Evolutionary conservation across 176 grass and related monocot genomes (phyloP).

Genomic region (Aegilops tauschii): DNA sequence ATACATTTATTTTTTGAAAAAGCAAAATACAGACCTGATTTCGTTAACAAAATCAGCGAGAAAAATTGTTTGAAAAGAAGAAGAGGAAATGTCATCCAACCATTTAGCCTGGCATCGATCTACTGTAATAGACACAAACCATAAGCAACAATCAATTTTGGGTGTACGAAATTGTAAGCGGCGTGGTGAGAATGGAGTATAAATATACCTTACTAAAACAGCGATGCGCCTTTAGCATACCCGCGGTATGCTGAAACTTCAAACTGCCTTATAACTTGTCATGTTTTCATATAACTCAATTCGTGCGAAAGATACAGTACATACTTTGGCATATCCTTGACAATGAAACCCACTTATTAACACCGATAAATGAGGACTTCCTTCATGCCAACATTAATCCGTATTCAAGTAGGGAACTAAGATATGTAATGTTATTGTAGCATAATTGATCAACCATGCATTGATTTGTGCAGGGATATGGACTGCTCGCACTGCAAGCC

Average conservation of each 20-base stretch:
- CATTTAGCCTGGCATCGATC: not conserved
- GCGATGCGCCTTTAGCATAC: not conserved
- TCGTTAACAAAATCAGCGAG: not conserved
- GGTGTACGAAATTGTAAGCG: not conserved
- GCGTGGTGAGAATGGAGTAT: not conserved
- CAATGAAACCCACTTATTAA: not conserved
- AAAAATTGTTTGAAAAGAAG: not conserved
- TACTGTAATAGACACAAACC: not conserved
- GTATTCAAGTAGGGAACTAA: not conserved
- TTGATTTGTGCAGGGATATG: slow-evolving; percentile 39
- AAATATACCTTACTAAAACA: not conserved
- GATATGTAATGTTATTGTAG: not conserved
- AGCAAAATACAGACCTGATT: not conserved
- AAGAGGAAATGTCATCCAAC: not conserved
- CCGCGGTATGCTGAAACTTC: not conserved
- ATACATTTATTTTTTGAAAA: no score
- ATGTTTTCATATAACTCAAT: not conserved
- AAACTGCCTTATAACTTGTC: not conserved
- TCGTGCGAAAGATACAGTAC: not conserved
- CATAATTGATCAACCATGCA: not conserved
- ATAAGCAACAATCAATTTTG: not conserved
- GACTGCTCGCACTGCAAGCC: slow-evolving; percentile 65
- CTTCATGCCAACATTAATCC: no score
- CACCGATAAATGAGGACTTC: no score
- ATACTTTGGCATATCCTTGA: not conserved